phyloP scores from a whole-genome alignment of 371 early-diverging fungal genomes.

The Basidiobolus heterosporus region DNA sequence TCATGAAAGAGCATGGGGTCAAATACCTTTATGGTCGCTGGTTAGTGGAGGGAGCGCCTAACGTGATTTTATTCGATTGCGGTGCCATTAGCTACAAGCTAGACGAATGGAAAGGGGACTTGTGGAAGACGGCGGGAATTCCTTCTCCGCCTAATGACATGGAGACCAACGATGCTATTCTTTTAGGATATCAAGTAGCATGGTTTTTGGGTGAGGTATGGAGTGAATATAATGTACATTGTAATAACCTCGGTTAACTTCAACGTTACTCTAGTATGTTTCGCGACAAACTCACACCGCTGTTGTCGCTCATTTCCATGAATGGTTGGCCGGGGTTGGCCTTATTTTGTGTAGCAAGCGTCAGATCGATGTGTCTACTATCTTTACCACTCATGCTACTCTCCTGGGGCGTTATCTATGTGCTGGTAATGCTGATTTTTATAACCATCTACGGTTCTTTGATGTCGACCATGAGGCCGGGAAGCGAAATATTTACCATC shows the following conservation, averaged over 20 bases:
- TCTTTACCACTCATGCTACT: constrained; percentile 94
- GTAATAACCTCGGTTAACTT: background rate
- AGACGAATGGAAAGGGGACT: constrained; percentile 89
- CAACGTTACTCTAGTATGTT: constrained; percentile 23
- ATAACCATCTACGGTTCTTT: constrained; percentile 80
- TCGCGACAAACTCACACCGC: constrained; percentile 38
- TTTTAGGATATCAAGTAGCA: constrained; percentile 86
- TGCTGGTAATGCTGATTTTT: constrained; percentile 92
- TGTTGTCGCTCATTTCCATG: constrained; percentile 90
- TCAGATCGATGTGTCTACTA: constrained; percentile 72
- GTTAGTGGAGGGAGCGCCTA: constrained; percentile 87
- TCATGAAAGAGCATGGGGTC: constrained; percentile 56
- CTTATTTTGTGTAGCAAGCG: constrained; percentile 75
- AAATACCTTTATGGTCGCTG: constrained; percentile 78
- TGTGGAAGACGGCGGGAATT: constrained; percentile 78
- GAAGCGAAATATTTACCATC: constrained; percentile 88
- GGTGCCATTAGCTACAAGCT: constrained; percentile 44
- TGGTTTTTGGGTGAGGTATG: constrained; percentile 81
- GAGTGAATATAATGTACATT: constrained; percentile 6
- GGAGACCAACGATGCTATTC: constrained; percentile 84
- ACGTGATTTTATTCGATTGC: constrained; percentile 78
- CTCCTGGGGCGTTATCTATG: constrained; percentile 90
- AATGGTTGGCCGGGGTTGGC: constrained; percentile 88
- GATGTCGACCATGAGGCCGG: constrained; percentile 92
- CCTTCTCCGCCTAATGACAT: constrained; percentile 79